phyloP scores from a whole-genome alignment of 768 basidiomycete species.

The Collybia mongolica region DNA sequence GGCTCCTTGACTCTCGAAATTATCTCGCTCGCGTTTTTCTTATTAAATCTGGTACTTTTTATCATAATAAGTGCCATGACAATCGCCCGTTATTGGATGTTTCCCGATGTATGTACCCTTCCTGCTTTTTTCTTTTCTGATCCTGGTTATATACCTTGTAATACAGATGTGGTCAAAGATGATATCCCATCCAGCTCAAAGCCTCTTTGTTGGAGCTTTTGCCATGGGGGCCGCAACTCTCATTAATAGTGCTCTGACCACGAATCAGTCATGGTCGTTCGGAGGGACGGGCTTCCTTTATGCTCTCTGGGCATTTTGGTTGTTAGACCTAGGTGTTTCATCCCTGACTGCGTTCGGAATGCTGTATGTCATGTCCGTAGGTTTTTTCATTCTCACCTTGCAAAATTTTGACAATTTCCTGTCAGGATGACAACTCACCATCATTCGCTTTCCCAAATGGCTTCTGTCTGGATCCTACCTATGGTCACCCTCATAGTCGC shows the following conservation, averaged over 20 bases:
- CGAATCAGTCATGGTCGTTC: conserved; percentile 45
- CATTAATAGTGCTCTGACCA: conserved; percentile 46
- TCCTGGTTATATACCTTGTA: background rate
- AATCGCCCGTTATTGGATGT: conserved; percentile 49
- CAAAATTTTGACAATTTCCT: background rate
- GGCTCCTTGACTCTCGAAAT: conserved; percentile 30
- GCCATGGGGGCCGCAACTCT: conserved; percentile 66
- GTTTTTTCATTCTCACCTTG: background rate
- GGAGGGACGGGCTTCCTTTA: conserved; percentile 54
- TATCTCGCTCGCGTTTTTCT: conserved; percentile 51
- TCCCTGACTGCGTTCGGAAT: conserved; percentile 25
- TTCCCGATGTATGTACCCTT: conserved; percentile 40
- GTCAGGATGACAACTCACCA: conserved; percentile 52
- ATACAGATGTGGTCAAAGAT: conserved; percentile 36
- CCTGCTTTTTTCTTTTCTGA: background rate
- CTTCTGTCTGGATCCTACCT: conserved; percentile 61
- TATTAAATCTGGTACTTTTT: conserved; percentile 59
- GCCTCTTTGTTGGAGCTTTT: conserved; percentile 42
- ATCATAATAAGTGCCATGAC: conserved; percentile 43
- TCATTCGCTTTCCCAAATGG: conserved; percentile 45
- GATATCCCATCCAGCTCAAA: conserved; percentile 43
- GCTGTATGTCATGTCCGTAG: conserved; percentile 18
- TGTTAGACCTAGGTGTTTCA: conserved; percentile 59
- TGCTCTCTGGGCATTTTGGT: conserved; percentile 66
- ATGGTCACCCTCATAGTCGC: conserved; percentile 60